Evolutionary conservation across 805 yeast genomes (phyloP), one percentile per base, ranked within the genome.

Genomic region (Wickerhamomyces sydowiorum): DNA sequence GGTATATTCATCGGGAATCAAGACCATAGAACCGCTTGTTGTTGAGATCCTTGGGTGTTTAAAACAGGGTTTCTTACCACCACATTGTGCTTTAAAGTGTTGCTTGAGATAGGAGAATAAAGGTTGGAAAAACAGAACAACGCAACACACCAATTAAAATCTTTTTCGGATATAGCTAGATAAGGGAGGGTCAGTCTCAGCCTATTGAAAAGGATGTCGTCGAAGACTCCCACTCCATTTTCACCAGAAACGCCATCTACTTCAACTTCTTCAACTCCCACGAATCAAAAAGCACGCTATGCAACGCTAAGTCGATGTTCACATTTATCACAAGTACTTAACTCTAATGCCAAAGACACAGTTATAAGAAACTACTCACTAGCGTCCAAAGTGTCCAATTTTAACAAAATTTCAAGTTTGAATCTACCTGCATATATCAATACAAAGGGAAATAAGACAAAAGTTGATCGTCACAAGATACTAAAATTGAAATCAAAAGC

Each of bases 401-500:
- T 57, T 31, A 42, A 44, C 40, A 31, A 23, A 5, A 24, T 44
- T 3, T 29, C 49, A 7, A 21, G 34, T 3, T 36, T 29, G 14
- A 36, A 39, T 9, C 8, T 44, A 7, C 51, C 59, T 8, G 28
- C 20, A 1, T 38, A 43, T 28, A 47, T 37, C 25, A 32, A 31
- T 14, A 12, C 38, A 18, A 44, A 48, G 43, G 47, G 47, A 21
- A 27, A 38, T 12, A 45, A 49, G 28, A 21, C 35, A 25, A 41
- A 38, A 37, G 53, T 71, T 5, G 68, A 73, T 21, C 62, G 54
- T 31, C 52, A 50, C 13, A 62, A 64, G 39, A 57, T 80, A 31
- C 49, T 67, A 37, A 64, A 59, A 25, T 56, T 73, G 40, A 72
- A 73, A 51, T 52, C 71, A 3, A 63, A 60, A 32, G 69, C 77